A percentile compares a stretch with the other conserved stretches of the same genome.
Conservation (phyloP, 2,329 filamentous ascomycete genomes). For the Exophiala xenobiotica region DNA sequence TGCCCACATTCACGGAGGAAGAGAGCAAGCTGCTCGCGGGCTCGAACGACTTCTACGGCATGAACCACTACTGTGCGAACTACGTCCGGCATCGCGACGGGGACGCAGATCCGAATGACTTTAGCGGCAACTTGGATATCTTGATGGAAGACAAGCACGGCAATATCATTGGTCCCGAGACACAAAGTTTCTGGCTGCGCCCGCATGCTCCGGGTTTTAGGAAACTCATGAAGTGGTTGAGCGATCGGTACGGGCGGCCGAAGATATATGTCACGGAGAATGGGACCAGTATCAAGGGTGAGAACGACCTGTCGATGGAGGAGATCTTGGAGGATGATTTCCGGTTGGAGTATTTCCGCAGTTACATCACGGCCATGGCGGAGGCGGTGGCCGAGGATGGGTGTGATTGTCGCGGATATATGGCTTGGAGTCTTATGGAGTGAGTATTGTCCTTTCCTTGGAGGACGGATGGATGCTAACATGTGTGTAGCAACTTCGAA, state of each 20-base stretch:
- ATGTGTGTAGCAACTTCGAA: constrained; percentile 71
- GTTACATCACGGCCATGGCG: constrained; percentile 74
- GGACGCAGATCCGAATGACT: constrained; percentile 63
- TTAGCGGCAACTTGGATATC: constrained; percentile 72
- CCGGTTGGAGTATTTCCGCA: constrained; percentile 73
- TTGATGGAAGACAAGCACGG: constrained; percentile 70
- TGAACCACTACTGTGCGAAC: constrained; percentile 92
- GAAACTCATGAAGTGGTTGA: constrained; percentile 73
- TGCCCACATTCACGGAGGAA: constrained; percentile 71
- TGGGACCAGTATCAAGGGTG: constrained; percentile 78
- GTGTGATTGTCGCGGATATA: constrained; percentile 76
- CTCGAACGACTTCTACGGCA: constrained; percentile 92
- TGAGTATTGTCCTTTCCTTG: constrained; percentile 41
- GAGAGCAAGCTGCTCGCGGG: constrained; percentile 73
- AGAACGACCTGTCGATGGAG: constrained; percentile 67
- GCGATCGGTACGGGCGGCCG: constrained; percentile 71
- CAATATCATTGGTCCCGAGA: constrained; percentile 75
- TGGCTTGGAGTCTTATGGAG: constrained; percentile 87
- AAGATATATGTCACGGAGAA: constrained; percentile 88
- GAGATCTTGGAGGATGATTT: constrained; percentile 79
- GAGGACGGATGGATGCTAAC: constrained; percentile 13
- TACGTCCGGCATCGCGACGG: constrained; percentile 69
- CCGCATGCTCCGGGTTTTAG: constrained; percentile 75
- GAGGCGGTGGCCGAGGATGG: constrained; percentile 69
- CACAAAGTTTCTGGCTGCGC: constrained; percentile 77